phyloP scores from a whole-genome alignment of 2,329 filamentous ascomycete genomes.

The Penicillium sp. region DNA sequence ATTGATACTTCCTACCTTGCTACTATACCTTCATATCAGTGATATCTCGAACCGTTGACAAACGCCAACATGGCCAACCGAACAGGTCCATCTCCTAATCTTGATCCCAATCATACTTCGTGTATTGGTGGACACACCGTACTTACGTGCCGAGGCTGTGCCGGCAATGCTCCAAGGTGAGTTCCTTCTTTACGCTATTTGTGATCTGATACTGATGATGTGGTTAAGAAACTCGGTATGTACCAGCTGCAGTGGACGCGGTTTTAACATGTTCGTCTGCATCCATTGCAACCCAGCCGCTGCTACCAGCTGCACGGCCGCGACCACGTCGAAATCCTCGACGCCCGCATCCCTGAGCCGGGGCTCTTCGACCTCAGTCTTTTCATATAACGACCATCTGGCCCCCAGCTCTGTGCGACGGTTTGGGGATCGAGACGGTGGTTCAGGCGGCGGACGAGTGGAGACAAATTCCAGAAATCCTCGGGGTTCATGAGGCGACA shows the following conservation, averaged over 20 bases:
- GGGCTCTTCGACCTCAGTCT: constrained; percentile 34
- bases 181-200: background rate
- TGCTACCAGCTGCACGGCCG: constrained; percentile 17
- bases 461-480: constrained; percentile 24
- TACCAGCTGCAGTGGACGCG: constrained; percentile 34
- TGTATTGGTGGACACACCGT: constrained; percentile 42
- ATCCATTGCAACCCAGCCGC: constrained; percentile 37
- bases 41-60: background rate
- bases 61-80: constrained; percentile 28
- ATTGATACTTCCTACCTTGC: background rate
- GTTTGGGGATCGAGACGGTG: constrained; percentile 23
- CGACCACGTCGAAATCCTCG: constrained; percentile 24
- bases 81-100: constrained; percentile 22
- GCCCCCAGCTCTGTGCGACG: constrained; percentile 19
- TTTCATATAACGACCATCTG: constrained; percentile 24
- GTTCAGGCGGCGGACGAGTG: constrained; percentile 27
- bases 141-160: constrained; percentile 41
- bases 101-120: constrained; percentile 39
- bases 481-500: background rate
- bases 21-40: background rate
- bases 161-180: constrained; percentile 45
- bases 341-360: constrained; percentile 31
- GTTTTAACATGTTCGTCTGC: constrained; percentile 39
- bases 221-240: constrained; percentile 32
- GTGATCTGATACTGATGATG: background rate